Evolutionary conservation across 2,329 filamentous ascomycete genomes (phyloP), one percentile per base, ranked within the genome.

Genomic region (Lecanicillium sp.): DNA sequence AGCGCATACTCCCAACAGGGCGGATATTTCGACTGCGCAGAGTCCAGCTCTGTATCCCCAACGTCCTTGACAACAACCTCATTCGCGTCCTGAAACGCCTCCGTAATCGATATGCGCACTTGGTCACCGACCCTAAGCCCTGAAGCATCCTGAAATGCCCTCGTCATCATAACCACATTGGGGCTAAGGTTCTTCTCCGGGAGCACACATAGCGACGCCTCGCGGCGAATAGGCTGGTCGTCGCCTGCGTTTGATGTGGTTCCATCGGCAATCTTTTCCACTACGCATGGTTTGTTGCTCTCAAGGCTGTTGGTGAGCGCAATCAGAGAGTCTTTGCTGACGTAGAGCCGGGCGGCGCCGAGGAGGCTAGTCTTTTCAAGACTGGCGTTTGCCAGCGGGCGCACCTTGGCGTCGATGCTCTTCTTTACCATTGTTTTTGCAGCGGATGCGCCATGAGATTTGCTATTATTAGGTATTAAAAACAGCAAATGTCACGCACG

Each of bases 61-160:
- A 75, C 64, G 47, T 86, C 80, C 46, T 71, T 67, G 13, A 89
- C 56, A 6, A 74, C 60, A 3, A 90, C 66, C 19, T 69, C 65
- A 4, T 71, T 65, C 5, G 79, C 75, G 16, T 73, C 70, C 1
- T 69, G 64, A 9, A 82, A 58, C 3, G 62, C 49, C 9, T 72
- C 68, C 3, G 70, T 65, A 17, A 89, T 71, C 7, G 71, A 68
- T 34, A 94, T 66, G 25, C 60, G 60, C 25, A 73, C 63, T 36
- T 78, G 73, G 35, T 88, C 83, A 13, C 78, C 79, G 4, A 92
- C 66, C 44, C 82, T 81, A 49, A 94, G 73, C 1, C 76, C 77
- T 48, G 83, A 83, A 6, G 77, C 73, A 27, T 84, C 80, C 45
- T 85, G 81, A 38, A 94, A 76, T 5, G 77, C 69, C 45, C 85